A percentile compares a stretch with the other conserved stretches of the same genome.
Conservation (phyloP, 225 moss, liverwort and hornwort species). For the Neckera pumila region DNA sequence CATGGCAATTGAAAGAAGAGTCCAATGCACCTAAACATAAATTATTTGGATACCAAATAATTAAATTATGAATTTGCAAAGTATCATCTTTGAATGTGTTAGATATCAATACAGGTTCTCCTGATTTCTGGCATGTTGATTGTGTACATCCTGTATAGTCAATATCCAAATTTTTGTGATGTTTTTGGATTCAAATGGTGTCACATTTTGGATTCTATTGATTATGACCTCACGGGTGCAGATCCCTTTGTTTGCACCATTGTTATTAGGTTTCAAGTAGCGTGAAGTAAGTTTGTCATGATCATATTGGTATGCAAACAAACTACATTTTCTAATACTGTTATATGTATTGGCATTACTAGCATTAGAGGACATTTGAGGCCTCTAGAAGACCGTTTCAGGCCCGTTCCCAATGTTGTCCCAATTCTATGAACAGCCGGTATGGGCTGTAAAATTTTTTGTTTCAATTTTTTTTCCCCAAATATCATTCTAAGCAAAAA, state of each 20-base stretch:
- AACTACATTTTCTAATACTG: not conserved
- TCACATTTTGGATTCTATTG: not conserved
- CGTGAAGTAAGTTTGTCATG: accelerated
- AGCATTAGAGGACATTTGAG: no score
- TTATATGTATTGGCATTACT: not conserved
- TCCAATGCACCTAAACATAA: not conserved
- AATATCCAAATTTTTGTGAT: not conserved
- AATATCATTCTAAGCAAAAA: no score
- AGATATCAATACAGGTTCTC: accelerated
- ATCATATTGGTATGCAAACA: not conserved
- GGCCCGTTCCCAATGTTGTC: no score
- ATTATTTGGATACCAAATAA: no score
- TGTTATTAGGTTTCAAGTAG: not conserved
- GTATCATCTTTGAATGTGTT: accelerated
- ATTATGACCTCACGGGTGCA: not conserved
- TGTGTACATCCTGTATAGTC: not conserved
- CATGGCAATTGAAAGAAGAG: not conserved
- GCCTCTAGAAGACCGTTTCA: no score
- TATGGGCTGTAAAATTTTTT: no score
- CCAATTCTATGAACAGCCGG: no score
- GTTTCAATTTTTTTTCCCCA: no score
- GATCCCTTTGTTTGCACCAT: not conserved
- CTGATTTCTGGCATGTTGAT: accelerated
- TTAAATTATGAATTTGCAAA: not conserved
- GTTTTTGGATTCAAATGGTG: accelerated